phyloP scores from a whole-genome alignment of 2,329 filamentous ascomycete species.

The Cladosporium sp. region DNA sequence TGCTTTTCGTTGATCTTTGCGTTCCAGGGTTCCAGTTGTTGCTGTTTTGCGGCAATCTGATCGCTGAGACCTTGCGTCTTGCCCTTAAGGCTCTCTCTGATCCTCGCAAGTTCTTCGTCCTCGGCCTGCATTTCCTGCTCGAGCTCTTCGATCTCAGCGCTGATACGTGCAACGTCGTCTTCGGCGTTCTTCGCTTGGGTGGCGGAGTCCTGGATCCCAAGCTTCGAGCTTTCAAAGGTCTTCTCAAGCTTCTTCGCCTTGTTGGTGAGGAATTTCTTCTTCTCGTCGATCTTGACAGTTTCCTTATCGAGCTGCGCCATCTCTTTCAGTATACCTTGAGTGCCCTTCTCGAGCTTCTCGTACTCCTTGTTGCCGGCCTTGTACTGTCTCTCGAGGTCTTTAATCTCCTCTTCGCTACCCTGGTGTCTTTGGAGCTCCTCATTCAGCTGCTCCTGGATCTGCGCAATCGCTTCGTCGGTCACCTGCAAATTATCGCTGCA shows the following conservation, averaged over 20 bases:
- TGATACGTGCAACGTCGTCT: constrained; percentile 70
- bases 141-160: constrained; percentile 66
- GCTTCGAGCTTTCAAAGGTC: constrained; percentile 69
- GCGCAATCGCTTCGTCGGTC: constrained; percentile 80
- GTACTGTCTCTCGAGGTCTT: constrained; percentile 78
- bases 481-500: constrained; percentile 84
- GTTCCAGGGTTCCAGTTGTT: constrained; percentile 90
- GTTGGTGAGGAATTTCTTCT: constrained; percentile 82
- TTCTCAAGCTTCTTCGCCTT: constrained; percentile 97
- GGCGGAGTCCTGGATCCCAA: constrained; percentile 65
- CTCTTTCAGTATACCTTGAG: constrained; percentile 74
- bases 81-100: constrained; percentile 82
- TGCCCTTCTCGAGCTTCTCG: constrained; percentile 73
- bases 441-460: constrained; percentile 82
- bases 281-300: constrained; percentile 94
- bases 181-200: constrained; percentile 71
- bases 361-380: constrained; percentile 76
- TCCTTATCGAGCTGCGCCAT: constrained; percentile 93
- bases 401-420: constrained; percentile 84
- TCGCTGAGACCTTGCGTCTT: constrained; percentile 95
- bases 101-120: constrained; percentile 73
- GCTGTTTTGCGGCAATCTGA: constrained; percentile 85
- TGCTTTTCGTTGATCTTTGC: constrained; percentile 96
- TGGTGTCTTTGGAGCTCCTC: constrained; percentile 86
- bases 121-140: constrained; percentile 72